A percentile compares a stretch with the other conserved stretches of the same genome.
phyloP scores from a whole-genome alignment of 306 rosid species.

The Lablab purpureus region DNA sequence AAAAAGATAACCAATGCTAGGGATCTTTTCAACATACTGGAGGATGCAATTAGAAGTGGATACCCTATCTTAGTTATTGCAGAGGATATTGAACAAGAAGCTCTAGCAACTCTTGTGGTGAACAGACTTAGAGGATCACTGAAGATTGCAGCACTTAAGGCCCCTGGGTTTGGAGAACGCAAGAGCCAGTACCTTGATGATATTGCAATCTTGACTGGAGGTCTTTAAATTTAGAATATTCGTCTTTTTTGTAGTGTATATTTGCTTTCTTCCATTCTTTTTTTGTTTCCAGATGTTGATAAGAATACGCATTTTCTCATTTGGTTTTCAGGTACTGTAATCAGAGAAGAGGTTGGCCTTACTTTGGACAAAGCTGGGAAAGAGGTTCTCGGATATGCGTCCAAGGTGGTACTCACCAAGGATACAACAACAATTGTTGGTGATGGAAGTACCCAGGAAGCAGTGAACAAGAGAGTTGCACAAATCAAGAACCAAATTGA shows the following conservation, averaged over 20 bases:
- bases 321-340: conserved; percentile 75
- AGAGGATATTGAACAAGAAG: conserved; percentile 98
- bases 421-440: conserved; percentile 93
- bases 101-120: conserved; percentile 95
- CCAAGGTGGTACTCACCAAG: conserved; percentile 97
- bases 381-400: conserved; percentile 90
- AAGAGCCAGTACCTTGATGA: conserved; percentile 99
- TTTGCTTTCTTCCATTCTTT: not conserved
- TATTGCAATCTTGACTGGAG: conserved; percentile 96
- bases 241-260: not conserved
- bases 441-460: conserved; percentile 98
- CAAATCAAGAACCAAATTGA: conserved; percentile 89
- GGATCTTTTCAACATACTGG: conserved; percentile 87
- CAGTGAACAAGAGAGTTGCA: conserved; percentile 88
- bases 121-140: conserved; percentile 96
- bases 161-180: conserved; percentile 99
- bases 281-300: conserved; percentile 8
- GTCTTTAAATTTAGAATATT: conserved; percentile 45
- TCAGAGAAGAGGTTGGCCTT: conserved; percentile 98
- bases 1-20: conserved; percentile 94
- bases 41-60: conserved; percentile 95
- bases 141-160: conserved; percentile 98
- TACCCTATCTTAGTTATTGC: conserved; percentile 85
- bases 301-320: not conserved
- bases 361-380: conserved; percentile 88